phyloP scores from a whole-genome alignment of 352 stramenopile genomes.

The Globisporangium nunn region DNA sequence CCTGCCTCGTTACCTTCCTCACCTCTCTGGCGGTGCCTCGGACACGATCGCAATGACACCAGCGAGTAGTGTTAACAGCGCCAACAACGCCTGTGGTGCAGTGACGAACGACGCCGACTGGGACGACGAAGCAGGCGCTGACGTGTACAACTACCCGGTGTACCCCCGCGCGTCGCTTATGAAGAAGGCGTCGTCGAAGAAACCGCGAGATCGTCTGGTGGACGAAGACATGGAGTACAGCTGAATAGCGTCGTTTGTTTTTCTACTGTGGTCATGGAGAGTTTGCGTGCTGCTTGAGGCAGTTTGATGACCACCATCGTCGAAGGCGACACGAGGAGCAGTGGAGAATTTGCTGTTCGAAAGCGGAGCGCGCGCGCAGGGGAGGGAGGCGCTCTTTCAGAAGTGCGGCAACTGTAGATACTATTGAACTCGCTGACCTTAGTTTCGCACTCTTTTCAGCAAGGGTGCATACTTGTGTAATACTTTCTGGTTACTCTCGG shows the following conservation, averaged over 20 bases:
- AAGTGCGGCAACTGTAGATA: background rate
- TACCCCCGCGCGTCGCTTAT: conserved; percentile 28
- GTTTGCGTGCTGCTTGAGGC: no score
- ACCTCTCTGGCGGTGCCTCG: conserved; percentile 21
- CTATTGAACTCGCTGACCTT: background rate
- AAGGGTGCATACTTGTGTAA: no score
- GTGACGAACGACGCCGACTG: conserved; percentile 14
- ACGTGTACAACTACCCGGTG: conserved; percentile 58
- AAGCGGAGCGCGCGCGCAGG: no score
- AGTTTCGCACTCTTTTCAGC: no score
- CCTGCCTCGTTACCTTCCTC: conserved; percentile 35
- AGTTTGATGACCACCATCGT: no score
- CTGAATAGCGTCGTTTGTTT: conserved; percentile 14
- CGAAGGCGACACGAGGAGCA: no score
- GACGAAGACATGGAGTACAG: conserved; percentile 51
- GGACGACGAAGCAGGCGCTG: conserved; percentile 14
- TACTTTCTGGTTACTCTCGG: no score
- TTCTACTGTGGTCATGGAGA: background rate
- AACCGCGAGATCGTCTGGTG: conserved; percentile 27
- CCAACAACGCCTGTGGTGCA: background rate
- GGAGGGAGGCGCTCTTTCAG: background rate
- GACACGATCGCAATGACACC: conserved; percentile 16
- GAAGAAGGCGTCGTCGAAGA: conserved; percentile 47
- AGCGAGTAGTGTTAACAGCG: background rate
- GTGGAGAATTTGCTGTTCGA: no score